Conservation (phyloP, 352 stramenopile species). For the Phytophthora tentaculata region DNA sequence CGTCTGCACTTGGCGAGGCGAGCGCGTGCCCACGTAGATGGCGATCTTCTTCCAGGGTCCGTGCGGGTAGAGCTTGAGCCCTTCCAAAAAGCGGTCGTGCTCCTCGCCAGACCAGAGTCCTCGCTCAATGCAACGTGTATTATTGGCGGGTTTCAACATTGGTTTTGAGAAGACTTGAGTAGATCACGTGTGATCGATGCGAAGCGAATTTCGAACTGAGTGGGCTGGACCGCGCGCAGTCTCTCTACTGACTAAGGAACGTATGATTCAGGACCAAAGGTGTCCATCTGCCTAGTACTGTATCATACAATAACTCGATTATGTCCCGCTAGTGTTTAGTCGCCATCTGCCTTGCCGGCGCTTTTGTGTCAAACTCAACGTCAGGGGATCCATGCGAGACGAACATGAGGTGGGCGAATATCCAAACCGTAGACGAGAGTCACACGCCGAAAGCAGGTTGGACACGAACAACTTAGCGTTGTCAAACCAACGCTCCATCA, state of each 20-base stretch:
- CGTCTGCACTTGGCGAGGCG: conserved; percentile 62
- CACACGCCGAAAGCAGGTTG: conserved; percentile 12
- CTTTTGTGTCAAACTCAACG: conserved; percentile 32
- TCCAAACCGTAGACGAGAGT: conserved; percentile 20
- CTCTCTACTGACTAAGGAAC: conserved; percentile 14
- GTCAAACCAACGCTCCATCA: background rate
- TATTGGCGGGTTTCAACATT: conserved; percentile 28
- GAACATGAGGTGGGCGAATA: conserved; percentile 20
- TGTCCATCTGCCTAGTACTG: conserved; percentile 3
- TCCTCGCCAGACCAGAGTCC: conserved; percentile 60
- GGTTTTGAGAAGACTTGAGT: background rate
- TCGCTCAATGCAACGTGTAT: conserved; percentile 29
- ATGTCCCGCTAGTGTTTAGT: conserved; percentile 28
- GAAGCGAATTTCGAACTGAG: conserved; percentile 30
- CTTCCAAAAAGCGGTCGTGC: conserved; percentile 66
- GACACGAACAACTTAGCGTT: conserved; percentile 16
- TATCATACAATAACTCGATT: conserved; percentile 5
- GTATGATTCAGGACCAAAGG: background rate
- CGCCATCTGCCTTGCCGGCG: background rate
- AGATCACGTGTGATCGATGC: conserved; percentile 1
- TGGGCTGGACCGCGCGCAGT: conserved; percentile 9
- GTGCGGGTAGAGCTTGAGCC: conserved; percentile 51
- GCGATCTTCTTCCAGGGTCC: conserved; percentile 64
- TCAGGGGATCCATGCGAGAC: conserved; percentile 10
- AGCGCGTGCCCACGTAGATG: conserved; percentile 52